Conservation (phyloP, 179 eudicot genomes). For the Silene coronaria region DNA sequence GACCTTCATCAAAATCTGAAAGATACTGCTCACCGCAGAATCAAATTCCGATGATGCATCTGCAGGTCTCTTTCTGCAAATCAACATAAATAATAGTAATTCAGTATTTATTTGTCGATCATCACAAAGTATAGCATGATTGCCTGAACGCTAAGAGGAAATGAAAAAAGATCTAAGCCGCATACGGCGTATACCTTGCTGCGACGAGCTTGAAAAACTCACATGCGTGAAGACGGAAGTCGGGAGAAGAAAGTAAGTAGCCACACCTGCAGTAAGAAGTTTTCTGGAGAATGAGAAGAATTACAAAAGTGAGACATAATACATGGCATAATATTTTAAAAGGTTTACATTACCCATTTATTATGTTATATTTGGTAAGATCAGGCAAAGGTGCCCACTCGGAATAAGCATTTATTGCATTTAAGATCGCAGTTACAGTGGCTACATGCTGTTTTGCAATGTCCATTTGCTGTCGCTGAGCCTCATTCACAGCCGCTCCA, state of each 20-base stretch:
- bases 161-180: constrained; percentile 6
- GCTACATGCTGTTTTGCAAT: constrained; percentile 94
- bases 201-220: constrained; percentile 92
- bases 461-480: constrained; percentile 63
- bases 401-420: constrained; percentile 93
- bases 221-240: constrained; percentile 93
- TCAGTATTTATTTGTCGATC: neutral
- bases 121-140: constrained; percentile 4
- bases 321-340: neutral
- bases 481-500: constrained; percentile 86
- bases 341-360: constrained; percentile 62
- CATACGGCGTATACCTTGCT: constrained; percentile 66
- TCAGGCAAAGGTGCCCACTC: constrained; percentile 98
- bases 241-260: constrained; percentile 87
- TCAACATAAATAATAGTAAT: constrained; percentile 13
- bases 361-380: constrained; percentile 76
- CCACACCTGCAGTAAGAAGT: constrained; percentile 58
- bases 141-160: neutral
- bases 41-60: constrained; percentile 76
- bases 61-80: constrained; percentile 78
- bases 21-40: constrained; percentile 62
- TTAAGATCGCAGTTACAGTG: constrained; percentile 70
- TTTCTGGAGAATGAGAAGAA: constrained; percentile 14
- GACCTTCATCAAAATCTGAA: constrained; percentile 70
- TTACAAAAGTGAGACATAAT: neutral